These are phyloP conservation scores for Claviceps humidiphila DNA, from an alignment of 2,329 filamentous ascomycete species.

Conservation along the genomic window DNA sequence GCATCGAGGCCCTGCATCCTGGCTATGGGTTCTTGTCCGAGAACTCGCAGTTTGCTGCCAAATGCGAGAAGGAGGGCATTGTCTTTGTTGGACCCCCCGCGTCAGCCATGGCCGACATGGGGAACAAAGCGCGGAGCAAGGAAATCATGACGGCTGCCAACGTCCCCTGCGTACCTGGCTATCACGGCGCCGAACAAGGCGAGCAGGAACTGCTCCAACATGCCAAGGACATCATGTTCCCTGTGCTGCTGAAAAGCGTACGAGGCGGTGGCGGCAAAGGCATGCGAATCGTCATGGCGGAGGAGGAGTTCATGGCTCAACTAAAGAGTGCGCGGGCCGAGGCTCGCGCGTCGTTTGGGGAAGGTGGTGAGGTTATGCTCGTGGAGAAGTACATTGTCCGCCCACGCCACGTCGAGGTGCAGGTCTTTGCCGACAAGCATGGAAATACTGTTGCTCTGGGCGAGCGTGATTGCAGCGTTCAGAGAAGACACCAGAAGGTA, in stretches of 20 bases:
- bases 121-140: conserved; percentile 84
- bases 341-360: conserved; percentile 67
- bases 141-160: conserved; percentile 94
- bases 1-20: conserved; percentile 84
- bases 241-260: conserved; percentile 68
- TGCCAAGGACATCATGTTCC: conserved; percentile 57
- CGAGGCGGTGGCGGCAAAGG: conserved; percentile 76
- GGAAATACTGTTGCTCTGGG: conserved; percentile 73
- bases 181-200: conserved; percentile 78
- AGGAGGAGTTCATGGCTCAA: conserved; percentile 57
- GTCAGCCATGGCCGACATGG: conserved; percentile 76
- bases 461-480: conserved; percentile 79
- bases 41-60: conserved; percentile 78
- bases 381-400: conserved; percentile 73
- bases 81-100: conserved; percentile 89
- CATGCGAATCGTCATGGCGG: conserved; percentile 58
- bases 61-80: conserved; percentile 79
- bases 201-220: conserved; percentile 46
- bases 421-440: conserved; percentile 73
- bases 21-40: conserved; percentile 95
- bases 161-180: conserved; percentile 91
- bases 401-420: conserved; percentile 77
- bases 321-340: conserved; percentile 62
- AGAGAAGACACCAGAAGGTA: conserved; percentile 80
- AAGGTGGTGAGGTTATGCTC: conserved; percentile 65